phyloP scores from a whole-genome alignment of 1,139 yeast genomes.

The Debaryomycetaceae sp. region DNA sequence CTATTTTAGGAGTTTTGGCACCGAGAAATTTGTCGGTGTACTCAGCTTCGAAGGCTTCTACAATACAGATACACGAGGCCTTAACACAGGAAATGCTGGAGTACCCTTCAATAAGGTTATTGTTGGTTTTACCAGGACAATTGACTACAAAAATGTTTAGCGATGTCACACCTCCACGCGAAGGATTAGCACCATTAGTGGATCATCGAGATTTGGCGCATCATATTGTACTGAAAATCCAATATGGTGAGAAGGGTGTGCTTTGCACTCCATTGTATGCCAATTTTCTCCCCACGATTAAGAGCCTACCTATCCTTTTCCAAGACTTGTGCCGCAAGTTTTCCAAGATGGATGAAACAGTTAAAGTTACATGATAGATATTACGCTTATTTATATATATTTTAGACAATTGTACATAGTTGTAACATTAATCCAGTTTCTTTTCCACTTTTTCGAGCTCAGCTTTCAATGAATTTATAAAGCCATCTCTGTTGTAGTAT shows the following conservation, averaged over 20 bases:
- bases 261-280: constrained; percentile 61
- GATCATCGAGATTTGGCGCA: constrained; percentile 40
- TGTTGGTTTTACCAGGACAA: constrained; percentile 67
- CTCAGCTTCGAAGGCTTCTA: constrained; percentile 65
- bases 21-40: constrained; percentile 66
- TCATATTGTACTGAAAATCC: constrained; percentile 37
- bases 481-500: constrained; percentile 39
- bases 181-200: constrained; percentile 64
- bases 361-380: constrained; percentile 9
- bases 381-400: constrained; percentile 3
- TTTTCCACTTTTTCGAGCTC: constrained; percentile 24
- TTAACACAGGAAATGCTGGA: constrained; percentile 45
- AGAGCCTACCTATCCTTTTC: constrained; percentile 49
- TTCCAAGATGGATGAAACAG: constrained; percentile 51
- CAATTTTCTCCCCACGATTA: constrained; percentile 50
- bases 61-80: constrained; percentile 58
- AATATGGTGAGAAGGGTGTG: constrained; percentile 50
- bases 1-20: constrained; percentile 67
- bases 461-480: constrained; percentile 25
- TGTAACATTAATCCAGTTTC: constrained; percentile 10
- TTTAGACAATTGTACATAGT: not conserved
- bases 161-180: constrained; percentile 56
- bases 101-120: constrained; percentile 30
- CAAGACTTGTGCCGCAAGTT: constrained; percentile 47
- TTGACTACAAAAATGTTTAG: constrained; percentile 58